Base-by-base conservation (phyloP, 2,329 filamentous ascomycete genomes). In the Claviceps sp. region DNA sequence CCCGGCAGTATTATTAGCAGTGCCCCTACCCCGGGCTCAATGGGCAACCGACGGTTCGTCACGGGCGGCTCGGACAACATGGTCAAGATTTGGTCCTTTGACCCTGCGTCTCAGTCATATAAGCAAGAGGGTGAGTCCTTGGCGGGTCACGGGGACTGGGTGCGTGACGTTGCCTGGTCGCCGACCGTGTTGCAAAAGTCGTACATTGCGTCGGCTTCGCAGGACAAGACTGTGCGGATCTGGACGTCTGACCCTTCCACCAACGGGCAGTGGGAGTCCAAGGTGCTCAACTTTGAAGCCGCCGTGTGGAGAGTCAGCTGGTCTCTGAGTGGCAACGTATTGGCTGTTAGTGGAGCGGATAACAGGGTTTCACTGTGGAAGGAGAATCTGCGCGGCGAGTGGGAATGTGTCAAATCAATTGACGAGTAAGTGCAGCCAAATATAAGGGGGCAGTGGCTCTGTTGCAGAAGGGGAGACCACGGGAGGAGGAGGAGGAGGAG, bases 301-400 rank as follows among this genome's bases (percentile, higher is more conserved):
- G 84, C 90, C 47, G 79, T 95, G 54, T 98, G 93, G 93, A 83
- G 93, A 52, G 93, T 96, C 46, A 96, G 89, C 76, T 98, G 93
- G 93, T 95, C 89, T 61, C 75, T 97, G 65, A 95, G 89, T 68
- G 93, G 93, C 50, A 98, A 98, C 66, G 90, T 97, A 20, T 76
- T 98, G 61, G 93, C 93, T 9, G 89, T 96, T 56, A 93, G 87
- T 65, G 89, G 89, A 41, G 88, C 86, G 26, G 91, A 98, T 71
- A 98, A 98, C 76, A 90, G 94, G 72, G 90, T 98, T 52, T 94
- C 85, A 51, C 70, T 98, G 67, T 98, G 91, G 91, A 98, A 97
- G 78, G 93, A 98, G 78, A 95, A 95, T 67, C 74, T 98, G 61
- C 87, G 86, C 66, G 93, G 93, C 52, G 88, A 95, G 65, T 98